phyloP scores from a whole-genome alignment of 2,329 filamentous ascomycete genomes.

The Epichloe hybrida region DNA sequence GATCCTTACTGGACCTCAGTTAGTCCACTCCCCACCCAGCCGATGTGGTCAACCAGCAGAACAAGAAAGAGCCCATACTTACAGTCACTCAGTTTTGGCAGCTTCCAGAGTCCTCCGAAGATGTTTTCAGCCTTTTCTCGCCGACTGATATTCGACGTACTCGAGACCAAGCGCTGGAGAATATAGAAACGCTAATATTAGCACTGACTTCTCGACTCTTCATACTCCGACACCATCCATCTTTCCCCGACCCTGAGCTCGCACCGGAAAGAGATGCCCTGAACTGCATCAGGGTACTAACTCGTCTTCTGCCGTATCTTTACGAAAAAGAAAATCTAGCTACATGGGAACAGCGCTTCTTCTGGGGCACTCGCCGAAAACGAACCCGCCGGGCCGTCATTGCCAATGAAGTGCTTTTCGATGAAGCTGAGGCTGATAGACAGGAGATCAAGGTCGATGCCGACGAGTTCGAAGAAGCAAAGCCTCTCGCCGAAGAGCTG shows the following conservation, averaged over 20 bases:
- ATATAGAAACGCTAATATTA: slow-evolving; percentile 78
- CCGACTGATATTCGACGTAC: slow-evolving; percentile 78
- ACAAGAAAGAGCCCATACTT: not conserved
- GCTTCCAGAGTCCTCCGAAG: slow-evolving; percentile 85
- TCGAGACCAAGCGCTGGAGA: slow-evolving; percentile 70
- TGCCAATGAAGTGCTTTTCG: slow-evolving; percentile 69
- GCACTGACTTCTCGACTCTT: slow-evolving; percentile 74
- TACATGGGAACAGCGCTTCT: slow-evolving; percentile 84
- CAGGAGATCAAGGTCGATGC: slow-evolving; percentile 30
- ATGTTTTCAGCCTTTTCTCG: slow-evolving; percentile 97
- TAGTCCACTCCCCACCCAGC: slow-evolving; percentile 20
- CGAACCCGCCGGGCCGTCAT: slow-evolving; percentile 53
- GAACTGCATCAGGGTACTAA: slow-evolving; percentile 88
- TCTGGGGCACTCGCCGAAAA: slow-evolving; percentile 68
- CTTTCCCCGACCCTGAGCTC: slow-evolving; percentile 75
- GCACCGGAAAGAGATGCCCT: slow-evolving; percentile 80
- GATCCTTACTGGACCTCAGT: slow-evolving; percentile 79
- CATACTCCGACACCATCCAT: slow-evolving; percentile 72
- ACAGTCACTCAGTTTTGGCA: slow-evolving; percentile 67
- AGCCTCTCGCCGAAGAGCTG: slow-evolving; percentile 82
- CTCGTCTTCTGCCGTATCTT: slow-evolving; percentile 75
- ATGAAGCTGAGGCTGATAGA: slow-evolving; percentile 51
- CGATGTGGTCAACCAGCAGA: not conserved
- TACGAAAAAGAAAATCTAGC: slow-evolving; percentile 79
- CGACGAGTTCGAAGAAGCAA: slow-evolving; percentile 65